Conservation (phyloP, 371 early-diverging fungal species). For the Massospora cicadina region DNA sequence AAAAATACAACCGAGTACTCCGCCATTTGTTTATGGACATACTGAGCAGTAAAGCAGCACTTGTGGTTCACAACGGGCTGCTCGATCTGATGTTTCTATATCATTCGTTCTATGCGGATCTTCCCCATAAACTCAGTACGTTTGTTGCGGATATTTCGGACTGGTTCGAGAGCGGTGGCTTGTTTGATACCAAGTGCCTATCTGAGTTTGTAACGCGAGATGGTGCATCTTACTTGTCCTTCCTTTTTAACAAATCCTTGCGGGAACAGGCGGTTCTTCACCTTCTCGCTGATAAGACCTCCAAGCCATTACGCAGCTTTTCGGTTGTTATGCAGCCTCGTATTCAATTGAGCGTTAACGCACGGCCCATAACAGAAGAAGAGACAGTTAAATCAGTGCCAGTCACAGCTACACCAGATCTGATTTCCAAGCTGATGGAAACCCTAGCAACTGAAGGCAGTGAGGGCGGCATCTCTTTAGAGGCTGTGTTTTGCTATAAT, state of each 20-base stretch:
- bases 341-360: background rate
- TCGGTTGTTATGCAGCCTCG: conserved; percentile 5
- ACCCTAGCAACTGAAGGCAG: background rate
- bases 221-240: conserved; percentile 48
- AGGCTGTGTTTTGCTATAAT: conserved; percentile 2
- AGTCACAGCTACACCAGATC: background rate
- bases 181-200: conserved; percentile 80
- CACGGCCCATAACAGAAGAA: too few relatives aligned
- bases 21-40: conserved; percentile 19
- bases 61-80: conserved; percentile 81
- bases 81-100: conserved; percentile 79
- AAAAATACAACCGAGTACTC: background rate
- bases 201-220: conserved; percentile 43
- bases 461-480: background rate
- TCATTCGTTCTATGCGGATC: conserved; percentile 50
- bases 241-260: conserved; percentile 55
- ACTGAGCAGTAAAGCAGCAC: conserved; percentile 24
- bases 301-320: background rate
- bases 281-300: background rate
- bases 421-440: background rate
- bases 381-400: background rate
- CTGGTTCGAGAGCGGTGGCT: conserved; percentile 44
- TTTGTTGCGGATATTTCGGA: conserved; percentile 53
- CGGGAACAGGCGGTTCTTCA: conserved; percentile 10
- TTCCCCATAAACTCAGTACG: conserved; percentile 43